phyloP scores from a whole-genome alignment of 176 grass and related monocot species.

The Oryza meridionalis region DNA sequence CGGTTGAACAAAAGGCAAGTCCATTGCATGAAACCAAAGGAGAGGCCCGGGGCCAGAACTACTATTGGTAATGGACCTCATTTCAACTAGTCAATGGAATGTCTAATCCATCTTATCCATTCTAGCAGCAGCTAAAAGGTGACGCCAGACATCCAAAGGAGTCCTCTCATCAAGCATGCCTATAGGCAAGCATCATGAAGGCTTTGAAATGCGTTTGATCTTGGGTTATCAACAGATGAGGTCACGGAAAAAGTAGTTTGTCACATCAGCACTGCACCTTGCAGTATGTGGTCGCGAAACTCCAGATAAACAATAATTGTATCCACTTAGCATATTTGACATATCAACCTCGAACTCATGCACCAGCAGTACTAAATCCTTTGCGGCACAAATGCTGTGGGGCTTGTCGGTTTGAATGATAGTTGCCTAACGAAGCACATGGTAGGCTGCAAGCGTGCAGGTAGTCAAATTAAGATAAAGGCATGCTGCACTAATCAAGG shows the following conservation, averaged over 20 bases:
- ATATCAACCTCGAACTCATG: conserved; percentile 34
- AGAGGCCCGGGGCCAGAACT: conserved; percentile 40
- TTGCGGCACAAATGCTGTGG: conserved; percentile 18
- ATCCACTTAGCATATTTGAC: conserved; percentile 36
- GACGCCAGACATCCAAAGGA: background rate
- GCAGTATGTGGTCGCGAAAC: conserved; percentile 23
- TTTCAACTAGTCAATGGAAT: conserved; percentile 42
- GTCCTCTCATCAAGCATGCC: conserved; percentile 27
- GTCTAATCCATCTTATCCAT: conserved; percentile 41
- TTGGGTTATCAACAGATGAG: conserved; percentile 45
- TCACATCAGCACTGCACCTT: conserved; percentile 33
- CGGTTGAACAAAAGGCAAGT: conserved; percentile 34
- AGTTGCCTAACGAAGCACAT: conserved; percentile 31
- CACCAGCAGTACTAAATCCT: background rate
- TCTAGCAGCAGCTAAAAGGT: conserved; percentile 35
- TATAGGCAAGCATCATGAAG: conserved; percentile 34
- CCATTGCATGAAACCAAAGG: conserved; percentile 34
- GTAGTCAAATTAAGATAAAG: no score
- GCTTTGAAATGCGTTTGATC: conserved; percentile 41
- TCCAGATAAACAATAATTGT: conserved; percentile 40
- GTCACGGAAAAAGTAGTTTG: conserved; percentile 45
- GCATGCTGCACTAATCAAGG: background rate
- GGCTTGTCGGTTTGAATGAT: conserved; percentile 18
- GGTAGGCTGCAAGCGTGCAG: conserved; percentile 6
- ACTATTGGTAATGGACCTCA: conserved; percentile 44